These are phyloP conservation scores for Mucor lusitanicus DNA, from an alignment of 371 early-diverging fungal species.

Conservation along the genomic window DNA sequence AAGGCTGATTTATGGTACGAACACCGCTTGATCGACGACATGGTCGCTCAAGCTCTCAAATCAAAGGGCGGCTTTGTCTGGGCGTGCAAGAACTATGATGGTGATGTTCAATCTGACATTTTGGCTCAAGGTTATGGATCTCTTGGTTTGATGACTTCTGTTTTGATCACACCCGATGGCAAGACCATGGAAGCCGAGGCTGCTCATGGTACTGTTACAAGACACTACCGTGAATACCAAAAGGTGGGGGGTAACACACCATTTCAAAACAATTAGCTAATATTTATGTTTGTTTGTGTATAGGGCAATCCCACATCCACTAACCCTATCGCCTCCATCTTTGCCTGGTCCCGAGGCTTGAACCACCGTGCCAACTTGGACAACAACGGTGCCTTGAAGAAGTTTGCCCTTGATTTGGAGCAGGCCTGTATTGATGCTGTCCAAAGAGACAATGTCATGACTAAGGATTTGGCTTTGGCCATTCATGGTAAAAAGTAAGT, in stretches of 20 bases:
- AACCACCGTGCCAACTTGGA: conserved; percentile 90
- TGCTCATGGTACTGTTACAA: conserved; percentile 95
- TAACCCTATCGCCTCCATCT: conserved; percentile 92
- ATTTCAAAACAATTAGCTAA: neutral
- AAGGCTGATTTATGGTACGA: conserved; percentile 85
- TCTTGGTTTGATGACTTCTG: conserved; percentile 91
- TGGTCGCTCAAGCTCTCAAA: conserved; percentile 95
- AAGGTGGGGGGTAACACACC: conserved; percentile 46
- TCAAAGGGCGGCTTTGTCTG: conserved; percentile 91
- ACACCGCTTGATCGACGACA: conserved; percentile 94
- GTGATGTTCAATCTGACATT: conserved; percentile 91
- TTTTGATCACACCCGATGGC: conserved; percentile 89
- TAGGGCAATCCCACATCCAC: conserved; percentile 78
- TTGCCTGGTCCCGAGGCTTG: conserved; percentile 94
- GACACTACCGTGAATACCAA: conserved; percentile 95
- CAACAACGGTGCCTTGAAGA: conserved; percentile 65
- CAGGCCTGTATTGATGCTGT: conserved; percentile 85
- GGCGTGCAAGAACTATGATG: conserved; percentile 94
- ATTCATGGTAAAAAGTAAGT: conserved; percentile 77
- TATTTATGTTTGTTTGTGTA: neutral
- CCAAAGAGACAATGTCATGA: conserved; percentile 80
- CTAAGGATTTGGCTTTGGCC: conserved; percentile 87
- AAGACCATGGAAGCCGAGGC: conserved; percentile 92
- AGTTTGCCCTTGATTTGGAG: conserved; percentile 77
- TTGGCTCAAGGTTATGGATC: conserved; percentile 90